A percentile compares a stretch with the other conserved stretches of the same genome.
Conservation (phyloP, 2,329 filamentous ascomycete species). For the Microdochium trichocladiopsis region DNA sequence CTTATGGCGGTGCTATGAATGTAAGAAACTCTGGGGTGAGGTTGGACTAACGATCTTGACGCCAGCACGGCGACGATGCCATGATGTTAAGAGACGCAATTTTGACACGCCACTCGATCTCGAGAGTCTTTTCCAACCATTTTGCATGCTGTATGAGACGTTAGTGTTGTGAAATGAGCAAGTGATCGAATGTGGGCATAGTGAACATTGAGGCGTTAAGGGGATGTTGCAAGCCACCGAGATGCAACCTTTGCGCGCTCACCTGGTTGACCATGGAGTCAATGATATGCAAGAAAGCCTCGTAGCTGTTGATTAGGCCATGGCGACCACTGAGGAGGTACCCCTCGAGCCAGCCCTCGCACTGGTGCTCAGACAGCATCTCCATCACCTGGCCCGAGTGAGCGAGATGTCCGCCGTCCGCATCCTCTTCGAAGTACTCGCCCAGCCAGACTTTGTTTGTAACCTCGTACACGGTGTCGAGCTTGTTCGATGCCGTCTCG, state of each 20-base stretch:
- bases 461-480: slow-evolving; percentile 62
- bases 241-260: slow-evolving; percentile 8
- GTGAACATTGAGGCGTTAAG: no score
- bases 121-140: slow-evolving; percentile 74
- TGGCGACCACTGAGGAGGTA: slow-evolving; percentile 71
- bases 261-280: slow-evolving; percentile 78
- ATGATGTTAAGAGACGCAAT: slow-evolving; percentile 74
- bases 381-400: slow-evolving; percentile 70
- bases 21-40: not conserved
- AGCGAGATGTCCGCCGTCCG: slow-evolving; percentile 66
- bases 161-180: no score
- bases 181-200: no score
- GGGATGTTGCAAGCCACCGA: no score
- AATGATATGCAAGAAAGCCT: slow-evolving; percentile 77
- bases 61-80: slow-evolving; percentile 71
- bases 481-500: slow-evolving; percentile 77
- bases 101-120: slow-evolving; percentile 70
- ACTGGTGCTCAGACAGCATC: slow-evolving; percentile 76
- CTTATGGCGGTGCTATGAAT: not conserved
- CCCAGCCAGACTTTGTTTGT: slow-evolving; percentile 77
- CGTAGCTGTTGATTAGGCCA: slow-evolving; percentile 73
- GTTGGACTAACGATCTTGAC: slow-evolving; percentile 54
- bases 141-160: slow-evolving; percentile 57
- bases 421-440: slow-evolving; percentile 70
- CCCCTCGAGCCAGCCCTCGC: slow-evolving; percentile 75